Conservation (phyloP, 345 rosid genomes). For the Xanthoceras sorbifolium region DNA sequence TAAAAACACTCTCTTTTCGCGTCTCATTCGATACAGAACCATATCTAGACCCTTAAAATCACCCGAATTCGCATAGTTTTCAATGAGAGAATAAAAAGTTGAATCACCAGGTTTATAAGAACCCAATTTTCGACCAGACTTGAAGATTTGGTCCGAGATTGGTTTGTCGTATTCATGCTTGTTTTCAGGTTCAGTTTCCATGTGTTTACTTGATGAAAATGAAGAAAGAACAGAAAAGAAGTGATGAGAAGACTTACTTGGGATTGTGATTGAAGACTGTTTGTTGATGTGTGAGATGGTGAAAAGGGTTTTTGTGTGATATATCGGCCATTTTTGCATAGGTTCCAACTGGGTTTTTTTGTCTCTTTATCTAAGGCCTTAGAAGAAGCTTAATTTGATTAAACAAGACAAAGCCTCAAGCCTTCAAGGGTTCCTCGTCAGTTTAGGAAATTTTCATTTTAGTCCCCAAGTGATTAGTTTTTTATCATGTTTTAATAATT, state of each 20-base stretch:
- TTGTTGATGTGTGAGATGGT: slow-evolving; percentile 23
- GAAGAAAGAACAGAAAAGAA: slow-evolving; percentile 30
- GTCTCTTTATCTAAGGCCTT: no score
- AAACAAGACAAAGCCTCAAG: no score
- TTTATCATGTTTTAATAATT: no score
- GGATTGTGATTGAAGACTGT: slow-evolving; percentile 37
- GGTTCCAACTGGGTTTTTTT: slow-evolving; percentile 15
- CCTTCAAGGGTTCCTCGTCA: no score
- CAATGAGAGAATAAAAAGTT: slow-evolving; percentile 67
- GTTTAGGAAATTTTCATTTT: no score
- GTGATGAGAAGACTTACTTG: slow-evolving; percentile 24
- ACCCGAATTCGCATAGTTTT: slow-evolving; percentile 50
- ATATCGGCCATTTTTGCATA: slow-evolving; percentile 51
- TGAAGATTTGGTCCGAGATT: slow-evolving; percentile 53
- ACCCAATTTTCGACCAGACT: slow-evolving; percentile 55
- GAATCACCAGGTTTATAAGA: slow-evolving; percentile 76
- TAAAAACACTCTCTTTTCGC: slow-evolving; percentile 54
- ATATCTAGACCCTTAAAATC: slow-evolving; percentile 63
- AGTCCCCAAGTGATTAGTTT: no score
- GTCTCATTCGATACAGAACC: slow-evolving; percentile 59
- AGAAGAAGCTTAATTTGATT: no score
- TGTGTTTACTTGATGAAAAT: slow-evolving; percentile 9
- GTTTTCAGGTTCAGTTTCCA: slow-evolving; percentile 25
- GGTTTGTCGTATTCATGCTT: slow-evolving; percentile 37
- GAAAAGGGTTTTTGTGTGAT: slow-evolving; percentile 21